Conservation (phyloP, 2,329 filamentous ascomycete genomes). For the Exophiala spinifera region DNA sequence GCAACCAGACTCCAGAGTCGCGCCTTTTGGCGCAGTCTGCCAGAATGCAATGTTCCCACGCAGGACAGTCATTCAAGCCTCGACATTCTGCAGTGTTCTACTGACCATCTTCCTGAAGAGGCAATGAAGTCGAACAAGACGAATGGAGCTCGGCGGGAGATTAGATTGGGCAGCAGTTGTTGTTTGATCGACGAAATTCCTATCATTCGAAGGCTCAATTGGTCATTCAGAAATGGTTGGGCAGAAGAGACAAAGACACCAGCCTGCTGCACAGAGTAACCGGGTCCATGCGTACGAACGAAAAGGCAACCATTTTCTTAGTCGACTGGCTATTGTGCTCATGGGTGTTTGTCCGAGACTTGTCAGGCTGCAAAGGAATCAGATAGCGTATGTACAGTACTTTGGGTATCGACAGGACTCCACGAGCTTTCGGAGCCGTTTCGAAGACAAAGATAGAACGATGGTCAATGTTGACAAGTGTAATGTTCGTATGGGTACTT, state of each 20-base stretch:
- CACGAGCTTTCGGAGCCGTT: too few species aligned
- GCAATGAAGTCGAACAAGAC: neutral
- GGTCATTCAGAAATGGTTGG: conserved; percentile 9
- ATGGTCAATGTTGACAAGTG: too few species aligned
- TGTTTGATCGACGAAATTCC: conserved; percentile 10
- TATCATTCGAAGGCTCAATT: conserved; percentile 3
- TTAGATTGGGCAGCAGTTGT: conserved; percentile 17
- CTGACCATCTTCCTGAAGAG: neutral
- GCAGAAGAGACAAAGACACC: conserved; percentile 2
- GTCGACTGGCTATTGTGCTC: neutral
- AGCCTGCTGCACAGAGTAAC: neutral
- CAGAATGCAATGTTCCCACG: neutral
- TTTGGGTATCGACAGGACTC: neutral
- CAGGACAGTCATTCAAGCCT: neutral
- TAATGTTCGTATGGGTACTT: too few species aligned
- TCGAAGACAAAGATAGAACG: too few species aligned
- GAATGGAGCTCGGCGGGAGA: neutral
- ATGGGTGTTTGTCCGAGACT: neutral
- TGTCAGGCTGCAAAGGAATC: neutral
- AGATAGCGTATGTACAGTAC: neutral
- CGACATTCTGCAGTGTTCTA: neutral
- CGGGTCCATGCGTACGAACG: neutral
- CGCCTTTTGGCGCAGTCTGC: neutral
- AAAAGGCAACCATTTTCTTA: conserved; percentile 11
- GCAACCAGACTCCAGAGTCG: neutral